These are phyloP conservation scores for Ampelomyces quisqualis DNA, from an alignment of 2,329 filamentous ascomycete species.

Conservation along the genomic window DNA sequence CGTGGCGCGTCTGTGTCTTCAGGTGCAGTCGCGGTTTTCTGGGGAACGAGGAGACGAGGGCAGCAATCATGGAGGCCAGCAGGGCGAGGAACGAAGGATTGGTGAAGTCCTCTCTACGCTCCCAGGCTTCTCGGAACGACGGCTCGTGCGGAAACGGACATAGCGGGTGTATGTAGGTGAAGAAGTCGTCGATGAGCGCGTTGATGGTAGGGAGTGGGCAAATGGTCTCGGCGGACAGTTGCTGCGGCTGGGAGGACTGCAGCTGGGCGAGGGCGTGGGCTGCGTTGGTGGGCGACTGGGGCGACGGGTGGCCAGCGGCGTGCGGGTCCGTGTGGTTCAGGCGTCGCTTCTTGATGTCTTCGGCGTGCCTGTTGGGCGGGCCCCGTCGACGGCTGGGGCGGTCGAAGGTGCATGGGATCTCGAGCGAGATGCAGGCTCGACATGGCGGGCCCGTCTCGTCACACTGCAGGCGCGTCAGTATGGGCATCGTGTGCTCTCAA, in stretches of 20 bases:
- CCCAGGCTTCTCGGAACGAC: conserved; percentile 70
- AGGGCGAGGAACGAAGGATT: conserved; percentile 69
- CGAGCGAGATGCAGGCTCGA: conserved; percentile 63
- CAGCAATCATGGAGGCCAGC: conserved; percentile 71
- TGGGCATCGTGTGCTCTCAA: no score
- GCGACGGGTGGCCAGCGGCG: conserved; percentile 47
- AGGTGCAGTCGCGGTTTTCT: conserved; percentile 69
- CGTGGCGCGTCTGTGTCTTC: conserved; percentile 64
- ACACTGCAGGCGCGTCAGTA: no score
- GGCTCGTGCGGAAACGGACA: conserved; percentile 78
- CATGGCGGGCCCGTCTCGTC: conserved; percentile 67
- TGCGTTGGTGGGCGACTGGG: conserved; percentile 55
- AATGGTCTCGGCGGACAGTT: conserved; percentile 65
- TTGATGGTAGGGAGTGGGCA: conserved; percentile 68
- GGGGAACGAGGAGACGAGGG: conserved; percentile 74
- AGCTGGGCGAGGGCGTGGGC: conserved; percentile 56
- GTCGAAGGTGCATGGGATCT: conserved; percentile 68
- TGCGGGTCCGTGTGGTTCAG: conserved; percentile 49
- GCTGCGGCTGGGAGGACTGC: conserved; percentile 47
- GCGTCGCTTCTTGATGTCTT: conserved; percentile 64
- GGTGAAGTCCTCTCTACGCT: conserved; percentile 64
- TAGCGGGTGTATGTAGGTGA: conserved; percentile 77
- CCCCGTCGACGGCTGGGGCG: conserved; percentile 64
- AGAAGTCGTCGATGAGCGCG: conserved; percentile 76
- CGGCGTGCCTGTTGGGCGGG: conserved; percentile 66